Percentiles rank a stretch among this genome's conserved stretches.
Evolutionary conservation across 257 asterid species (phyloP).

Genomic region (Gentiana macrophylla): DNA sequence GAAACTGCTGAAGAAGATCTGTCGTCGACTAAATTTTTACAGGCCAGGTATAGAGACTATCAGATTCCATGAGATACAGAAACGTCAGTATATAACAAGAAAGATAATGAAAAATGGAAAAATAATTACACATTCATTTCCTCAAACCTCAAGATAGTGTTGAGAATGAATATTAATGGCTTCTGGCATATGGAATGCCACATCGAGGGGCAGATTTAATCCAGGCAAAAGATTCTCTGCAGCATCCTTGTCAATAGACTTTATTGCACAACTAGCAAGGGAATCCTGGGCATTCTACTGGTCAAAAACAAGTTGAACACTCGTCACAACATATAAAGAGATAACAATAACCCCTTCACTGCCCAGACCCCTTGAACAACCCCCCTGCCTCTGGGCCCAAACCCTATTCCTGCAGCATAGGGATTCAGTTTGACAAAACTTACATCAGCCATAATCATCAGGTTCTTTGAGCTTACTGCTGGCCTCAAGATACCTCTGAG

Average conservation of each 20-base stretch:
- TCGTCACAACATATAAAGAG: conserved; percentile 21
- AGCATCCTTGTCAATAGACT: conserved; percentile 50
- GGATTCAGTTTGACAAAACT: conserved; percentile 21
- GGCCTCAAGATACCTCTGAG: conserved; percentile 90
- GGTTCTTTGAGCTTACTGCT: conserved; percentile 56
- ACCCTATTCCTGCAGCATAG: background rate
- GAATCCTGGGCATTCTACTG: conserved; percentile 82
- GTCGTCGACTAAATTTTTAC: conserved; percentile 40
- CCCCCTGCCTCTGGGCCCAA: too few relatives aligned
- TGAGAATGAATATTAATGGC: conserved; percentile 73
- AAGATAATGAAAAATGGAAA: background rate
- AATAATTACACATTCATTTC: conserved; percentile 1
- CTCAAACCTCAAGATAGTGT: conserved; percentile 68
- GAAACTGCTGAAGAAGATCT: conserved; percentile 20
- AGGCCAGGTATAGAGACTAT: conserved; percentile 83
- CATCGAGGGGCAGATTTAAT: conserved; percentile 40
- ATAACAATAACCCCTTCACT: background rate
- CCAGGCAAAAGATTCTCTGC: conserved; percentile 62
- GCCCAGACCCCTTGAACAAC: too few relatives aligned
- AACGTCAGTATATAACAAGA: conserved; percentile 8
- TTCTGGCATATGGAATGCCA: conserved; percentile 87
- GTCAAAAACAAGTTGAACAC: conserved; percentile 24
- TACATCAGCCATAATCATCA: conserved; percentile 56
- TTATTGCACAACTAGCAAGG: conserved; percentile 73
- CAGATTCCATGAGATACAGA: conserved; percentile 6